Conservation (phyloP, 768 basidiomycete species). For the Rhodotorula diobovata region DNA sequence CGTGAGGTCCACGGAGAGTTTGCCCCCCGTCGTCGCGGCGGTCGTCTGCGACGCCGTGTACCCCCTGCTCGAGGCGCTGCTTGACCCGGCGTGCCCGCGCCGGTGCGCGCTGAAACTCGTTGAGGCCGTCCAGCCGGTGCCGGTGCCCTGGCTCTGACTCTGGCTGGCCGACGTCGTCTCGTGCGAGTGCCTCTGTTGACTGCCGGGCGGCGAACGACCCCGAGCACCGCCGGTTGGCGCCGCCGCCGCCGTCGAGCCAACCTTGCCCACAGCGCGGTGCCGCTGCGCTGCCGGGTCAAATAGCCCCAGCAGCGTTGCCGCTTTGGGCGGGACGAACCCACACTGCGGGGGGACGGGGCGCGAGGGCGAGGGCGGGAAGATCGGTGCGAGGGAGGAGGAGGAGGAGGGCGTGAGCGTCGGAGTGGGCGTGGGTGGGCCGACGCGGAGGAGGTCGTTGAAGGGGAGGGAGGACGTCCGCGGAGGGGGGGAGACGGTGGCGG, state of each 20-base stretch:
- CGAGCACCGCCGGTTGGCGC: not conserved
- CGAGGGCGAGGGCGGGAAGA: not conserved
- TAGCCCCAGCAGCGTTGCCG: slow-evolving; percentile 28
- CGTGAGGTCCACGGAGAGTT: not conserved
- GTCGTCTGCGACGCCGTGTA: not conserved
- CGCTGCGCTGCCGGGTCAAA: slow-evolving; percentile 2
- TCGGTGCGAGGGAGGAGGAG: not conserved
- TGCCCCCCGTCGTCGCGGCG: no score
- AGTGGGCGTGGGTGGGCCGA: not conserved
- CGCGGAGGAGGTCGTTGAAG: slow-evolving; percentile 8
- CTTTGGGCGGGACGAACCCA: slow-evolving; percentile 18
- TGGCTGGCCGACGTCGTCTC: not conserved
- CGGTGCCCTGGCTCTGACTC: no score
- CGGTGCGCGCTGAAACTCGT: no score
- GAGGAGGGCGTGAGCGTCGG: not conserved
- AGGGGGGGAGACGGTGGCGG: not conserved
- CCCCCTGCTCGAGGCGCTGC: no score
- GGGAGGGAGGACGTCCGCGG: slow-evolving; percentile 17
- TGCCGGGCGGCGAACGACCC: slow-evolving; percentile 5
- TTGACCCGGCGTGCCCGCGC: not conserved
- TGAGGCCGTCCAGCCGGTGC: no score
- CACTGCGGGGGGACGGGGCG: not conserved
- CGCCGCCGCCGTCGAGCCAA: no score
- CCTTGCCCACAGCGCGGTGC: not conserved
- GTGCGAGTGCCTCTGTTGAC: not conserved